phyloP scores from a whole-genome alignment of 2,329 filamentous ascomycete species.

The Penicillium sp. region DNA sequence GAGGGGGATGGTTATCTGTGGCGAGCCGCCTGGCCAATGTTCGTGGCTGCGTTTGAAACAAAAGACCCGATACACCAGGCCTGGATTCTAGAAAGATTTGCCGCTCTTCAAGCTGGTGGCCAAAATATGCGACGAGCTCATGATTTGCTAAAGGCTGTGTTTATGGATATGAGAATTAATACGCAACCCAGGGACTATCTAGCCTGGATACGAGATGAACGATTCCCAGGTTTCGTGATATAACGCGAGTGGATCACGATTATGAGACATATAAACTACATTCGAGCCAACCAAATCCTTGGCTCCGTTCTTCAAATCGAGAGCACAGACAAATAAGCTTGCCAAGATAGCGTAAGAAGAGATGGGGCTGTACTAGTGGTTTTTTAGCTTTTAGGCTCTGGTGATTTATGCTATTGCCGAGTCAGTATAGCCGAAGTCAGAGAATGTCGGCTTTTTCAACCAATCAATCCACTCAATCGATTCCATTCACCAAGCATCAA shows the following conservation, averaged over 20 bases:
- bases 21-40: neutral
- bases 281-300: neutral
- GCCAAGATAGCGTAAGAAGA: neutral
- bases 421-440: neutral
- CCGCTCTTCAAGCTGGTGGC: neutral
- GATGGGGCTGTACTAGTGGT: neutral
- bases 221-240: neutral
- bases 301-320: neutral
- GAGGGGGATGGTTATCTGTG: neutral
- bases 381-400: neutral
- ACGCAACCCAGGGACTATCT: neutral
- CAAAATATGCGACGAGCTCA: neutral
- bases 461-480: neutral
- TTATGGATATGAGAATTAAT: neutral
- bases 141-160: neutral
- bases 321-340: neutral
- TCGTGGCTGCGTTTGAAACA: neutral
- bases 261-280: neutral
- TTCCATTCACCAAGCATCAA: neutral
- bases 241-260: neutral
- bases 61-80: neutral
- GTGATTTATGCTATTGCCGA: neutral
- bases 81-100: neutral
- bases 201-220: neutral
- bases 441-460: neutral